These are phyloP conservation scores for Chamaecrista fasciculata DNA, from an alignment of 306 rosid species.

Conservation along the genomic window DNA sequence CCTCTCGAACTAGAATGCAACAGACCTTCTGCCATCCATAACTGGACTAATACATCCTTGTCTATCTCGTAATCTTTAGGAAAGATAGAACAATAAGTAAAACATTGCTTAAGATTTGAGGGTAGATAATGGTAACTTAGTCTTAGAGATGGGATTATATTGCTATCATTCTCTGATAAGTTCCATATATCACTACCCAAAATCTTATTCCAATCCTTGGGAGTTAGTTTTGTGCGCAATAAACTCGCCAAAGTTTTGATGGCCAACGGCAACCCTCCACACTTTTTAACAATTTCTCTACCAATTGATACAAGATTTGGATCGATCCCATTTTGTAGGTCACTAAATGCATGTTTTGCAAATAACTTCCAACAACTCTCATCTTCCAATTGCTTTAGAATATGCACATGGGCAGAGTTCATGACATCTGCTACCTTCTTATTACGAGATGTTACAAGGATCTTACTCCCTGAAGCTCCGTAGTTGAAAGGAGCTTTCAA, in stretches of 20 bases:
- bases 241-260: not conserved
- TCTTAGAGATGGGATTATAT: not conserved
- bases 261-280: not conserved
- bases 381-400: not conserved
- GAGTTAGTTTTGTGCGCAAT: not conserved
- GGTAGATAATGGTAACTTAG: not conserved
- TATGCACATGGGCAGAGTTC: not conserved
- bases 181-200: not conserved
- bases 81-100: conserved; percentile 1
- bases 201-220: not conserved
- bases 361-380: not conserved
- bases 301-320: not conserved
- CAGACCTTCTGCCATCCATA: conserved; percentile 18
- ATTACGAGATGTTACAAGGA: not conserved
- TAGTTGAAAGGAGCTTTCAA: not conserved
- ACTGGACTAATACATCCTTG: not conserved
- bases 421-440: not conserved
- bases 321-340: not conserved
- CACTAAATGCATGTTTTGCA: not conserved
- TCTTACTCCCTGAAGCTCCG: not conserved
- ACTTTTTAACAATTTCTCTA: not conserved
- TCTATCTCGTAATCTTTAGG: not conserved
- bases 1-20: not conserved
- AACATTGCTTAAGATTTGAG: not conserved
- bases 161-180: not conserved